These are phyloP conservation scores for Chionographis japonica DNA, from an alignment of 106 monocot species.

Conservation along the genomic window DNA sequence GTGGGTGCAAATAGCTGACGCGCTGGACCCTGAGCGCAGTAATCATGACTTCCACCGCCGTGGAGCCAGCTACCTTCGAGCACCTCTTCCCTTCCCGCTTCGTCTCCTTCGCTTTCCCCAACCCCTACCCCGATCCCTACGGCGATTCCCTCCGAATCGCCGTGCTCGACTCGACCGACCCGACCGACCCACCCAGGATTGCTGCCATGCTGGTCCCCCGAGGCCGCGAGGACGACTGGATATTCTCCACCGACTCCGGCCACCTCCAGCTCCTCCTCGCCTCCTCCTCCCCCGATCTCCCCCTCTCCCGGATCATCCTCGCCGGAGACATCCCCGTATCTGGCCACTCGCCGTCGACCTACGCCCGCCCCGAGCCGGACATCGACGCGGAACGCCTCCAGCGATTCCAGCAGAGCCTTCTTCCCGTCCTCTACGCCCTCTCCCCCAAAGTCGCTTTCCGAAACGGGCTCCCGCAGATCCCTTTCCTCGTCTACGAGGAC, in stretches of 20 bases:
- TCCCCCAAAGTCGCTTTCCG: slow-evolving; percentile 43
- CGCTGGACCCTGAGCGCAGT: too few relatives aligned
- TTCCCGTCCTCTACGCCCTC: slow-evolving; percentile 68
- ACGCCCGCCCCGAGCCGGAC: slow-evolving; percentile 4
- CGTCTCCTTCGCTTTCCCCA: slow-evolving; percentile 59
- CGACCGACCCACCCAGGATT: background rate
- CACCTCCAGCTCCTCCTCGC: slow-evolving; percentile 65
- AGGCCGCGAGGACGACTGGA: slow-evolving; percentile 67
- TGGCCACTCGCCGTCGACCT: slow-evolving; percentile 11
- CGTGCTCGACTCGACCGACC: slow-evolving; percentile 61
- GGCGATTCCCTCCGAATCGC: slow-evolving; percentile 40
- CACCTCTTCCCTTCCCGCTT: slow-evolving; percentile 47
- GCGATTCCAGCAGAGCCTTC: slow-evolving; percentile 19
- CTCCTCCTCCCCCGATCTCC: slow-evolving; percentile 9
- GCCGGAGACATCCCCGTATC: slow-evolving; percentile 20
- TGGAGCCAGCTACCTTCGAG: slow-evolving; percentile 26
- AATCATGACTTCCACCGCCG: background rate
- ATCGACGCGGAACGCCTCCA: slow-evolving; percentile 1
- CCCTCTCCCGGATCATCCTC: slow-evolving; percentile 64
- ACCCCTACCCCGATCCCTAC: slow-evolving; percentile 20
- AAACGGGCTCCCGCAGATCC: slow-evolving; percentile 31
- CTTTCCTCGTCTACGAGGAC: slow-evolving; percentile 76
- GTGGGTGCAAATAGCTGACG: too few relatives aligned
- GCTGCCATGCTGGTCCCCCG: slow-evolving; percentile 68
- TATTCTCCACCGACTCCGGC: slow-evolving; percentile 60